Conservation (phyloP, 176 grass and related monocot species). For the Juncus effusus region DNA sequence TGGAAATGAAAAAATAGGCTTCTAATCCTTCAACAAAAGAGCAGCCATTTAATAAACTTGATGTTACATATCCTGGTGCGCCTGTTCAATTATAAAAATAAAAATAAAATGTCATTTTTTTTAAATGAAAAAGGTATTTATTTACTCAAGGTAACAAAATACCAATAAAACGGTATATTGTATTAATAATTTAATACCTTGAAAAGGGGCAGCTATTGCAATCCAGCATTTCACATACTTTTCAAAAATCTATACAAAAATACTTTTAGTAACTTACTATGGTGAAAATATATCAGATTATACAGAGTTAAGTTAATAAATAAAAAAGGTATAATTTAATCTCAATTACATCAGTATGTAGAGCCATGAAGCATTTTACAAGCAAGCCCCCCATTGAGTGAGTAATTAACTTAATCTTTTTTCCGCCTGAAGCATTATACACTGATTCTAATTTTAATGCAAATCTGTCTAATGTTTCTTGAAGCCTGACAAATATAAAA, state of each 20-base stretch:
- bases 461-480: constrained; percentile 70
- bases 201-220: constrained; percentile 98
- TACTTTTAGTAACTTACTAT: background rate
- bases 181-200: constrained; percentile 48
- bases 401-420: constrained; percentile 86
- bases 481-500: constrained; percentile 51
- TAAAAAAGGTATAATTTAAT: constrained; percentile 13
- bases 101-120: background rate
- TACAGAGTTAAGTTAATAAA: constrained; percentile 22
- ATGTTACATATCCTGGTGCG: constrained; percentile 95
- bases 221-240: constrained; percentile 96
- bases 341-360: constrained; percentile 65
- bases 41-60: constrained; percentile 82
- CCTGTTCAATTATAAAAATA: constrained; percentile 35
- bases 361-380: constrained; percentile 82
- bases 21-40: constrained; percentile 98
- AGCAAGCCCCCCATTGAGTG: constrained; percentile 98
- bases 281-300: constrained; percentile 6
- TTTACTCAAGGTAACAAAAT: background rate
- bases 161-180: background rate
- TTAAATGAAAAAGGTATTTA: background rate
- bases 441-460: constrained; percentile 72
- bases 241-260: constrained; percentile 67
- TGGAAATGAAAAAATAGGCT: constrained; percentile 89
- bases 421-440: constrained; percentile 68